Evolutionary conservation across 495 filamentous ascomycete species (phyloP), one percentile per base, ranked within the genome.

Genomic region (Penicillium roqueforti): DNA sequence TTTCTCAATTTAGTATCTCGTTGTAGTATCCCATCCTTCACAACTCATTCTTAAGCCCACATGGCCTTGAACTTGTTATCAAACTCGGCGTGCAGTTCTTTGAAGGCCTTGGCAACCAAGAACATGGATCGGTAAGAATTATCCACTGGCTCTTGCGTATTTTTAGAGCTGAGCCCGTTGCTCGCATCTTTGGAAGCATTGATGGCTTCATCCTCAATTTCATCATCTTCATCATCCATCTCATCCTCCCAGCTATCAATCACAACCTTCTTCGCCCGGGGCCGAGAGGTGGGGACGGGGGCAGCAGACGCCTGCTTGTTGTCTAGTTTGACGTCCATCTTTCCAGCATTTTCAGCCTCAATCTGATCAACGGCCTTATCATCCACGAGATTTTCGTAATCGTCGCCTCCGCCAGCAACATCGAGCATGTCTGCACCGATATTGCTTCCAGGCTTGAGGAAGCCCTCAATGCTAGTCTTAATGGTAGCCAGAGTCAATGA

Each of bases 401-500:
- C 19, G 26, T 68, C 58, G 3, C 59, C 65, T 19, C 57, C 46
- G 6, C 56, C 63, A 22, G 45, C 50, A 1, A 54, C 39, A 36
- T 56, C 58, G n/a, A 64, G 38, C 39, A 64, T 39, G 20, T 68
- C 60, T 5, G 47, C 18, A 19, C 60, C 56, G 0, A 38, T 31
- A 2, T 51, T 37, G 3, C 55, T 41, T 13, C 51, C 32, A 4
- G 57, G 47, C 11, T 58, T 57, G 10, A 69, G 45, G 28, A 61
- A 66, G 7, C 60, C 80, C 7, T 71, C 74, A 0, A 90, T 60
- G 42, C 78, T 80, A 0, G 77, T 77, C 10, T 82, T 67, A 34
- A 91, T 83, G 0, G 85, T 87, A 0, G 81, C 84, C 0, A 92
- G 63, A 0, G 88, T 74, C 19, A 88, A 70, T 18, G 83, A 87